Percentiles rank a stretch among this genome's conserved stretches.
These are phyloP conservation scores for Chaetoscypha palmicola DNA, from an alignment of 2,329 filamentous ascomycete genomes.

Conservation along the genomic window DNA sequence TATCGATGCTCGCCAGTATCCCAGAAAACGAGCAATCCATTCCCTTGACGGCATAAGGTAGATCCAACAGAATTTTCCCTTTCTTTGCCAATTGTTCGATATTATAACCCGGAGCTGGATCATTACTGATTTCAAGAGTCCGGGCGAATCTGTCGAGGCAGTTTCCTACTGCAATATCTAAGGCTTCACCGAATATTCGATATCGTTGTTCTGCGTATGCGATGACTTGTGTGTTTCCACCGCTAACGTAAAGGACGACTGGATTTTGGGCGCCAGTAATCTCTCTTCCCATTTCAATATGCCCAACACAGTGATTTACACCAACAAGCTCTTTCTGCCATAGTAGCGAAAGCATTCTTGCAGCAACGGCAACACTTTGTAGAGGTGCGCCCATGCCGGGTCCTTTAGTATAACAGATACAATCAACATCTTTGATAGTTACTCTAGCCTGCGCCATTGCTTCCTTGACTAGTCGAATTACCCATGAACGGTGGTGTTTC, in stretches of 20 bases:
- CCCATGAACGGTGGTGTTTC: constrained; percentile 80
- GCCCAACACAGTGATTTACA: constrained; percentile 96
- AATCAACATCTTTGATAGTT: constrained; percentile 63
- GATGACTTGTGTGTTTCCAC: constrained; percentile 96
- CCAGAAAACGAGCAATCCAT: constrained; percentile 98
- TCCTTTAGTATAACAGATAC: constrained; percentile 91
- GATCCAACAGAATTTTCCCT: constrained; percentile 65
- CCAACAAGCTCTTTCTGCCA: constrained; percentile 85
- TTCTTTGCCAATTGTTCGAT: constrained; percentile 89
- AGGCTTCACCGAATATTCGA: constrained; percentile 94
- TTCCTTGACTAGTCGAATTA: constrained; percentile 71
- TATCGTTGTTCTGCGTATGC: constrained; percentile 92
- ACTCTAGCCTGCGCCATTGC: constrained; percentile 67
- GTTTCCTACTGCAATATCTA: constrained; percentile 97
- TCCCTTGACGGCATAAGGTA: constrained; percentile 94
- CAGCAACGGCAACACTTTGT: constrained; percentile 77
- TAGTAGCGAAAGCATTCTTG: constrained; percentile 71
- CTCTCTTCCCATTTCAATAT: constrained; percentile 95
- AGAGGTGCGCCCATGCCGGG: constrained; percentile 96
- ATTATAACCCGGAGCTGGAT: constrained; percentile 95
- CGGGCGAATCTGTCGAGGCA: constrained; percentile 94
- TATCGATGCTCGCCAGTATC: constrained; percentile 77
- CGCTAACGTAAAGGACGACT: constrained; percentile 90
- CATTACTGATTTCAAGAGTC: constrained; percentile 85
- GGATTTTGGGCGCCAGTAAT: constrained; percentile 89